Conservation (phyloP, 2,329 filamentous ascomycete species). For the Phialocephala subalpina region DNA sequence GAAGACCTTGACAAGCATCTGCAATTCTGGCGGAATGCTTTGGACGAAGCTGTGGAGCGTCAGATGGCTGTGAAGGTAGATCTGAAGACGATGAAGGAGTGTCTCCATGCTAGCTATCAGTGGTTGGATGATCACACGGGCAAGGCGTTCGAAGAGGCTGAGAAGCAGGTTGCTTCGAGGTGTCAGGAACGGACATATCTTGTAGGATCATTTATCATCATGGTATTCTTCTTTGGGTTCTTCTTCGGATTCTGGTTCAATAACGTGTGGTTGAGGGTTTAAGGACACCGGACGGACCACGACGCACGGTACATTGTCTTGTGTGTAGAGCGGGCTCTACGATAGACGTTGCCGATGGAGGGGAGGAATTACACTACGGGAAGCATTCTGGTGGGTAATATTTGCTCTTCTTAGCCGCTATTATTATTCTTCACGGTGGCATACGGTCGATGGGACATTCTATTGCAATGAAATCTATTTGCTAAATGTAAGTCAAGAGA, state of each 20-base stretch:
- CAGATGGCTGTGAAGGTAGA: not conserved
- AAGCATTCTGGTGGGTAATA: no score
- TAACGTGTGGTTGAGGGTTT: not conserved
- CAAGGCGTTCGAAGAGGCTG: not conserved
- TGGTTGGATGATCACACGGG: not conserved
- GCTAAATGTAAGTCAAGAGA: no score
- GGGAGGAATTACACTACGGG: no score
- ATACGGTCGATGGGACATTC: no score
- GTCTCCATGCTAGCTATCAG: not conserved
- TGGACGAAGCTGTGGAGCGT: not conserved
- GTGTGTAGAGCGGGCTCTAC: not conserved
- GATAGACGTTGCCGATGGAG: no score
- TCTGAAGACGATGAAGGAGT: not conserved
- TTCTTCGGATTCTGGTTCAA: not conserved
- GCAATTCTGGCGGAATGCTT: not conserved
- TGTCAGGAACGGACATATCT: not conserved
- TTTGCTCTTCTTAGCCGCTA: no score
- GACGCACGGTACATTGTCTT: not conserved
- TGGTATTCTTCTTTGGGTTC: not conserved
- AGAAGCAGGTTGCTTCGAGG: not conserved
- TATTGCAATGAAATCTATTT: no score
- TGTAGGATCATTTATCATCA: not conserved
- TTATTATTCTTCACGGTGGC: no score
- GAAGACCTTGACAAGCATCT: slow-evolving; percentile 6
- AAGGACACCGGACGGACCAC: not conserved